Percentiles rank a stretch among this genome's conserved stretches.
phyloP scores from a whole-genome alignment of 345 rosid genomes.

The Linum tenue region DNA sequence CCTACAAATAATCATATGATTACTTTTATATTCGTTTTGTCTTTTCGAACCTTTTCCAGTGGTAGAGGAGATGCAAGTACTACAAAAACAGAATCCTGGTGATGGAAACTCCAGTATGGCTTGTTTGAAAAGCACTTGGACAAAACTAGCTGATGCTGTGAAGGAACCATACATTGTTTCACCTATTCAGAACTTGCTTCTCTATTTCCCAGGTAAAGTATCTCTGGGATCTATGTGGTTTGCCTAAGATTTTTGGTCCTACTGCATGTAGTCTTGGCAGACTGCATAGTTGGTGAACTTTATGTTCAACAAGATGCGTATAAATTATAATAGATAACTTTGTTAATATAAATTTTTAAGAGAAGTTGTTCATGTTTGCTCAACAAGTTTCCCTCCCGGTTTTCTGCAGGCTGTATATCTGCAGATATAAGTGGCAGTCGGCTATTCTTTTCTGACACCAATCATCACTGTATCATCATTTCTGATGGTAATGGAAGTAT shows the following conservation, averaged over 20 bases:
- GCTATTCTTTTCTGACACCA: conserved; percentile 81
- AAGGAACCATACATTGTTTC: conserved; percentile 43
- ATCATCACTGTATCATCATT: conserved; percentile 82
- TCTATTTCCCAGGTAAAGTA: conserved; percentile 61
- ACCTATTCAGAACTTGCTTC: conserved; percentile 42
- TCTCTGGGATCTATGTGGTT: conserved; percentile 6
- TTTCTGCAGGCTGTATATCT: conserved; percentile 57
- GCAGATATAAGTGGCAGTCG: conserved; percentile 58
- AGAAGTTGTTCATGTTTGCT: conserved; percentile 3
- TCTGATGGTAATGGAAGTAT: conserved; percentile 51
- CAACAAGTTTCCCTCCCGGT: conserved; percentile 3
- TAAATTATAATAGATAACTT: neutral
- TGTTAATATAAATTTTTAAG: neutral
- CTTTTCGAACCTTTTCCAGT: conserved; percentile 36
- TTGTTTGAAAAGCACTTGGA: conserved; percentile 42
- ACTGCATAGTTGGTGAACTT: neutral
- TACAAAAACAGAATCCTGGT: conserved; percentile 10
- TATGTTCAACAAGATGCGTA: neutral
- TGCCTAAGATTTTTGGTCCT: neutral
- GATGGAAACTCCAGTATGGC: conserved; percentile 26
- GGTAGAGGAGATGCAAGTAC: conserved; percentile 35
- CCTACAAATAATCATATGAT: neutral
- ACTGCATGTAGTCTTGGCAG: neutral
- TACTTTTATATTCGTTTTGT: neutral
- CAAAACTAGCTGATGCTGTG: conserved; percentile 39